Conservation (phyloP, 2,329 filamentous ascomycete genomes). For the Alternaria burnsii region DNA sequence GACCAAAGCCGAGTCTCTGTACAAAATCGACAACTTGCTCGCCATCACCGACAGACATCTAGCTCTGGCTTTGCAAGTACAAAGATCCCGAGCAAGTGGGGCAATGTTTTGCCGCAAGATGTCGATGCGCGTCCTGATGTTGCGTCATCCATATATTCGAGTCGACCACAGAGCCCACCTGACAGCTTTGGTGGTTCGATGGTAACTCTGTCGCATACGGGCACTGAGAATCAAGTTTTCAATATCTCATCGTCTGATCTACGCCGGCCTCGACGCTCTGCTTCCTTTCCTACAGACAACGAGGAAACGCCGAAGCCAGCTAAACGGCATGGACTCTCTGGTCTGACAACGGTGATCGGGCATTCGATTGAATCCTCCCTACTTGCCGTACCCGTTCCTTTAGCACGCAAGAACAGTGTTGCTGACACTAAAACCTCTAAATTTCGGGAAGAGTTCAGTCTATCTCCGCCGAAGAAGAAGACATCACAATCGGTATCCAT, state of each 20-base stretch:
- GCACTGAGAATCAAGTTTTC: constrained; percentile 16
- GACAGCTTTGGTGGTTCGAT: constrained; percentile 41
- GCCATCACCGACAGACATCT: constrained; percentile 43
- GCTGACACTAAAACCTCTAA: constrained; percentile 45
- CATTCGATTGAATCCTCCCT: constrained; percentile 1
- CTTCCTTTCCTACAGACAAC: constrained; percentile 35
- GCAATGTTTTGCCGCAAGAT: constrained; percentile 38
- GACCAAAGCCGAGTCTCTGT: constrained; percentile 30
- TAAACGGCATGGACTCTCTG: constrained; percentile 19
- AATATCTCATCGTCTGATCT: constrained; percentile 19
- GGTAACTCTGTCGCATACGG: constrained; percentile 23
- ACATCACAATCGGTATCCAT: constrained; percentile 36
- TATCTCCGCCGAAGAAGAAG: constrained; percentile 40
- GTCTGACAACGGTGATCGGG: constrained; percentile 10
- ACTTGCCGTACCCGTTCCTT: constrained; percentile 8
- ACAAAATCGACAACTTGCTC: constrained; percentile 15
- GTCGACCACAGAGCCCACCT: constrained; percentile 49
- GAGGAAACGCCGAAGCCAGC: constrained; percentile 34
- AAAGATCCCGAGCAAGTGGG: constrained; percentile 50
- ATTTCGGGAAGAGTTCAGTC: constrained; percentile 50
- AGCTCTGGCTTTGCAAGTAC: constrained; percentile 50
- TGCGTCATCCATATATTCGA: constrained; percentile 54
- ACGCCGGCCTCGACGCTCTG: constrained; percentile 25
- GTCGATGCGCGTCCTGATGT: constrained; percentile 24
- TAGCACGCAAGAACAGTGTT: constrained; percentile 41